These are phyloP conservation scores for Trichodelitschia bisporula DNA, from an alignment of 495 filamentous ascomycete species.

Conservation along the genomic window DNA sequence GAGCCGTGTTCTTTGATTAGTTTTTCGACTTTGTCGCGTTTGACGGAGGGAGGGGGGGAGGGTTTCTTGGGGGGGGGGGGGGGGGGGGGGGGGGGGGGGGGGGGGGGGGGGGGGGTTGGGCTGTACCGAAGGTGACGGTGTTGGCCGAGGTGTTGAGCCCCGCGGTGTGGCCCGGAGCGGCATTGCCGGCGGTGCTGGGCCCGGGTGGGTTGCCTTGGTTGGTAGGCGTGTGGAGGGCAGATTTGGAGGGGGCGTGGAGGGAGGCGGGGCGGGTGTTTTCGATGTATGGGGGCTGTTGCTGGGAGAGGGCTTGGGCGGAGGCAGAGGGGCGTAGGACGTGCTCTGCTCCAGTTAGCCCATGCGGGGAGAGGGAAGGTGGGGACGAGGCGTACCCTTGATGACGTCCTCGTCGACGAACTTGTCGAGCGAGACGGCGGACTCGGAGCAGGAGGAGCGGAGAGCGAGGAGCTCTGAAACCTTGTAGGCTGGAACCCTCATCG, in stretches of 20 bases:
- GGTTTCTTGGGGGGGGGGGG: constrained; percentile 8
- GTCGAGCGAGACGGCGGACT: constrained; percentile 18
- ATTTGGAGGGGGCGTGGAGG: too few relatives aligned
- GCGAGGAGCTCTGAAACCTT: constrained; percentile 13
- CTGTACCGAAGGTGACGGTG: too few relatives aligned
- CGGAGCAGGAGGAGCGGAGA: constrained; percentile 12
- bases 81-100: too few relatives aligned
- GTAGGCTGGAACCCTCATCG: constrained; percentile 8
- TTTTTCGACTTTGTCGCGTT: constrained; percentile 15
- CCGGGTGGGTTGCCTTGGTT: too few relatives aligned
- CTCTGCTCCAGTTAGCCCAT: constrained; percentile 4
- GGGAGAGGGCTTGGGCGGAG: constrained; percentile 4
- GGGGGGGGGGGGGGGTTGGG: too few relatives aligned
- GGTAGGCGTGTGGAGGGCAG: too few relatives aligned
- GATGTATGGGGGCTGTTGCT: too few relatives aligned
- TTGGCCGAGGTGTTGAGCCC: too few relatives aligned
- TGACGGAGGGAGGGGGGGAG: constrained; percentile 17
- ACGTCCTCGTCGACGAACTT: constrained; percentile 55
- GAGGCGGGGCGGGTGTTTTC: too few relatives aligned
- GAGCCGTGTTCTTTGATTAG: constrained; percentile 34
- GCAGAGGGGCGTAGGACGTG: constrained; percentile 11
- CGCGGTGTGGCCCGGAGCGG: too few relatives aligned
- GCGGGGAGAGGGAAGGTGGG: constrained; percentile 1
- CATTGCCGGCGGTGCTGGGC: too few relatives aligned
- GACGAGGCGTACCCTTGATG: constrained; percentile 21